Evolutionary conservation across 441 rosid species (phyloP), one percentile per base, ranked within the genome.

Genomic region (Aleurites moluccanus): DNA sequence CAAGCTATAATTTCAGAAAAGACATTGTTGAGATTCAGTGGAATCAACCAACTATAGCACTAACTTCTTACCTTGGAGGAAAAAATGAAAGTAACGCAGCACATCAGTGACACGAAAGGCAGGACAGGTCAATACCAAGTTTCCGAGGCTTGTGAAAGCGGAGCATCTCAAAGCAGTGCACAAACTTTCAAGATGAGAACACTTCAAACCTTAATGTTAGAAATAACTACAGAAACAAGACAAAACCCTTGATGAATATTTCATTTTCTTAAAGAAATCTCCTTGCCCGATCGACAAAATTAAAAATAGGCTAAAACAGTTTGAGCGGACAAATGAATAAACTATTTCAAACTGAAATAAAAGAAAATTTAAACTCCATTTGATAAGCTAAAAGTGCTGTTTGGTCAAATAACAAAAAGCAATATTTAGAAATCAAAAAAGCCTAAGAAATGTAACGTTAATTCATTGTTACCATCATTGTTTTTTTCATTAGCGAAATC

Each of bases 31-130:
- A 60, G 53, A 21, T 63, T 25, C 53, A 56, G 8, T 11, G 30
- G 14, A 33, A 53, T 9, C 49, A 63, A 52, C 72, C 60, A 30
- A n/a, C 60, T 40, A 25, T 11, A 60, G 49, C 53, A 76, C 66
- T 33, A 28, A 49, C 75, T 63, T 64, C 75, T 62, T 70, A 70
- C 75, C 75, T 69, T 70, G 57, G 33, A 27, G 27, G 64, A 62
- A 50, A 69, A 76, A 53, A 62, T 27, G 47, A 69, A 5, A 25
- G 56, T 20, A 20, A 55, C 9, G 45, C 45, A 50, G 23, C 72
- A 68, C 20, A 52, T 16, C 10, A 6, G 47, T 53, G 57, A 14
- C 61, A 15, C 10, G 59, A 11, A 52, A 18, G 27, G 42, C 28
- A 62, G 69, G 56, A 38, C 50, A 50, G 38, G 50, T 42, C 61